Percentiles rank a stretch among this genome's conserved stretches.
These are phyloP conservation scores for Carex cristatella DNA, from an alignment of 176 grass and related monocot genomes.

Conservation along the genomic window DNA sequence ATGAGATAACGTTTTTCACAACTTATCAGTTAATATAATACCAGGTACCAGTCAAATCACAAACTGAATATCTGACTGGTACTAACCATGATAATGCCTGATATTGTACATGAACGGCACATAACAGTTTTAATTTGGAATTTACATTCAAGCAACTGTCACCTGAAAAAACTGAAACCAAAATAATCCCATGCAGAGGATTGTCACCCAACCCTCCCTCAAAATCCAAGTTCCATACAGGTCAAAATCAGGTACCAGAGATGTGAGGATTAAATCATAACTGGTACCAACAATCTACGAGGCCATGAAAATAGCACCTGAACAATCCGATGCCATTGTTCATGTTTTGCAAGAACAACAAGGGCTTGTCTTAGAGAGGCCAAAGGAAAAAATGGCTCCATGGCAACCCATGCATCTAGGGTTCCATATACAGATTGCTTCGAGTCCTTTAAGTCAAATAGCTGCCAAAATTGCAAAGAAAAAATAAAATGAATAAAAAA, in stretches of 20 bases:
- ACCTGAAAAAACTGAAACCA: not conserved
- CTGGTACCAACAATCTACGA: conserved; percentile 1
- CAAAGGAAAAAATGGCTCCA: conserved; percentile 66
- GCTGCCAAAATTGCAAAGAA: conserved; percentile 33
- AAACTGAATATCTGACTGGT: not conserved
- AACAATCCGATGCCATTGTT: conserved; percentile 92
- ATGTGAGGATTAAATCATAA: not conserved
- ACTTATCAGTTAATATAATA: not conserved
- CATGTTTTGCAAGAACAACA: conserved; percentile 66
- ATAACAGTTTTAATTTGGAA: not conserved
- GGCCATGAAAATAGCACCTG: conserved; percentile 41
- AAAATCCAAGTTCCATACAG: not conserved
- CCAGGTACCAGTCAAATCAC: not conserved
- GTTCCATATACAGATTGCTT: conserved; percentile 77
- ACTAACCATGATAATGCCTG: not conserved
- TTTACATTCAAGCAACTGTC: not conserved
- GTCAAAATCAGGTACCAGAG: not conserved
- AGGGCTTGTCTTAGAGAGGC: conserved; percentile 57
- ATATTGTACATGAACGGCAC: not conserved
- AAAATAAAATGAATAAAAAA: not conserved
- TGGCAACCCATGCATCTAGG: conserved; percentile 89
- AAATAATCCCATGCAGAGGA: not conserved
- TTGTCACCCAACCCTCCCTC: not conserved
- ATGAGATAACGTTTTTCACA: not conserved
- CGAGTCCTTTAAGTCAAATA: conserved; percentile 71